Base-by-base conservation (phyloP, 169 alveolate genomes). In the Plasmodium sp. region DNA sequence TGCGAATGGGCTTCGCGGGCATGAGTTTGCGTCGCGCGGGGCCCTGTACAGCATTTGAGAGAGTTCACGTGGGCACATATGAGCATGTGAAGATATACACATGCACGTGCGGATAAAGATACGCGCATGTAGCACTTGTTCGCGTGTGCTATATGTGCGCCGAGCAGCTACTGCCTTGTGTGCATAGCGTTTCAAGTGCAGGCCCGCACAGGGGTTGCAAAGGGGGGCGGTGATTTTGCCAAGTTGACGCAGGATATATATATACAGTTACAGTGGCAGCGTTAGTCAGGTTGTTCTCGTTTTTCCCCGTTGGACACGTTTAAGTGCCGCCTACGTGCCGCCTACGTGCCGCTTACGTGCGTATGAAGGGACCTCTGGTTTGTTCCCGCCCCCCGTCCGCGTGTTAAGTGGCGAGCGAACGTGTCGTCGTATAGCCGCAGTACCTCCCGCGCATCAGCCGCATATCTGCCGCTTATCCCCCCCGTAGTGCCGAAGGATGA, bases 401-500 rank as follows among this genome's bases (percentile, higher is more conserved):
- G 62, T 51, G 62, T 6, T 51, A 14, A 51, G 62, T 51, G 62
- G 16, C 27, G 62, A 51, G 27, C 16, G 16, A 3, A 51, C 22
- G 62, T 51, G 62, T 51, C 62, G 10, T 3, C 22, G 27, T 3
- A 16, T 51, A 22, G 27, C 27, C 27, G 27, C 27, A 22, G 27
- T 22, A 22, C 27, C 27, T 22, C 27, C 27, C 27, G 27, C 27
- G 27, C 27, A 22, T 0, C 27, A 0, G 27, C 27, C 27, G 0
- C 27, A 0, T 22, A 22, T 22, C 27, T 22, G 27, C 27, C 27
- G 27, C 27, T 0, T 22, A 51, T 0, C 62, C 16, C 62, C 62
- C 62, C 3, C 62, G 2, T 51, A 51, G 39, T 22, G 41, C 16
- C 22, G 33, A 88, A 88, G 71, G 18, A 88, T 88, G 94, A 88